Evolutionary conservation across 768 basidiomycete genomes (phyloP).

Genomic region (Termitomyces sp.): DNA sequence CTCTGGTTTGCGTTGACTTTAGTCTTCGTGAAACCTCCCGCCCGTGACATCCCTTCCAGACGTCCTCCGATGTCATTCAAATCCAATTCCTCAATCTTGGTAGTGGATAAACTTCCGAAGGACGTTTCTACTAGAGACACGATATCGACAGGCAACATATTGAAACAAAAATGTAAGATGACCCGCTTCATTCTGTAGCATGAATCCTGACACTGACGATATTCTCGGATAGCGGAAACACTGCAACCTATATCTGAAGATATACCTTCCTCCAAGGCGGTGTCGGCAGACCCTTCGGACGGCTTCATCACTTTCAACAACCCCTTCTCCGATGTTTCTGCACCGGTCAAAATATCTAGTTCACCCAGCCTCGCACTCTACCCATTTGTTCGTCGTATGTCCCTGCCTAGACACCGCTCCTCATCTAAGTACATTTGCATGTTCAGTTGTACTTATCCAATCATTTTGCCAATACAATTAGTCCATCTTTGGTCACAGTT

Average conservation of each 20-base stretch:
- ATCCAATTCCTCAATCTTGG: background rate
- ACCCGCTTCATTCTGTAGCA: background rate
- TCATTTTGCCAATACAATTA: background rate
- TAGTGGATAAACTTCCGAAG: background rate
- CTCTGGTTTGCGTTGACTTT: slow-evolving; percentile 4
- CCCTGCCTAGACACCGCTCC: background rate
- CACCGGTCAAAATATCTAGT: slow-evolving; percentile 4
- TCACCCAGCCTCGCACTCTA: slow-evolving; percentile 4
- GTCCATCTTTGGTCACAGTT: too few species aligned
- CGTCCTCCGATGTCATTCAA: background rate
- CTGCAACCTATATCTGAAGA: background rate
- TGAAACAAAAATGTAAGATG: slow-evolving; percentile 3
- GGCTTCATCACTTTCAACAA: background rate
- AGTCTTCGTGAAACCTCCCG: slow-evolving; percentile 4
- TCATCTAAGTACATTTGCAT: background rate
- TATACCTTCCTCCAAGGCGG: background rate
- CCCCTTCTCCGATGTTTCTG: slow-evolving; percentile 3
- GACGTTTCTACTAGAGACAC: background rate
- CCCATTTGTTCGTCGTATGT: slow-evolving; percentile 11
- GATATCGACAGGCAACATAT: background rate
- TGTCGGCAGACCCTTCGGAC: too few species aligned
- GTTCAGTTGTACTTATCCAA: background rate
- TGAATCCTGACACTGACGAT: too few species aligned
- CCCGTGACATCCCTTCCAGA: background rate
- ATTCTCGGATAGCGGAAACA: background rate